Evolutionary conservation across 768 basidiomycete species (phyloP), one percentile per base, ranked within the genome.

Genomic region (Clitopilus hobsonii): DNA sequence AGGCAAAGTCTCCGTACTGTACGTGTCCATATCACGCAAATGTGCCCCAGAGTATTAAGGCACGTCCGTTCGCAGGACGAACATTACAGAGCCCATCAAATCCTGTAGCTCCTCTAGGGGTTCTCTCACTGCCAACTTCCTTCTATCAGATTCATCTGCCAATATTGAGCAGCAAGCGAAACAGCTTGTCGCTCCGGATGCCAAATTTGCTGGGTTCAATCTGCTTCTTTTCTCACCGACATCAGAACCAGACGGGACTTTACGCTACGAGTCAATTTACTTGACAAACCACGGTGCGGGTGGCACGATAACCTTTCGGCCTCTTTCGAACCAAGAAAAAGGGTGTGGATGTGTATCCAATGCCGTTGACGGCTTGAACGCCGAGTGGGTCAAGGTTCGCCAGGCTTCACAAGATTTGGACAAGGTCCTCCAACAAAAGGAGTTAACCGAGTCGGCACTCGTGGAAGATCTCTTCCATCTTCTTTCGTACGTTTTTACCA

Each of bases 191-290:
- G 72, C 76, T 57, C 66, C 69, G 53, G 77, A 82, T 57, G 71
- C 75, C 14, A 67, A 72, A 61, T 91, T 84, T 65, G 87, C 90
- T 48, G 91, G 91, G 2, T 93, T 94, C 78, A 93, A 92, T 68
- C 67, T 92, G 25, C 73, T 91, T 56, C 79, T 91, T 56, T 73
- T 93, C 55, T 72, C 79, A 22, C 80, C 85, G 58, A 50, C 62
- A 32, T 32, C 60, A 54, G 58, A 61, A 54, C 62, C 63, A 38
- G 64, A 65, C 58, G 63, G 55, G 41, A 48, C 61, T 28, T 62
- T 84, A 45, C 62, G 67, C 24, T 85, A 83, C 64, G 80, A 83
- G 61, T 76, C 80, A 16, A 67, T 74, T 25, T 73, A 83, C 58
- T 77, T 86, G 53, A 88, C 89, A 27, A 93, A 93, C 67, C 76